Conservation (phyloP, 2,329 filamentous ascomycete genomes). For the Neoarthrinium moseri region DNA sequence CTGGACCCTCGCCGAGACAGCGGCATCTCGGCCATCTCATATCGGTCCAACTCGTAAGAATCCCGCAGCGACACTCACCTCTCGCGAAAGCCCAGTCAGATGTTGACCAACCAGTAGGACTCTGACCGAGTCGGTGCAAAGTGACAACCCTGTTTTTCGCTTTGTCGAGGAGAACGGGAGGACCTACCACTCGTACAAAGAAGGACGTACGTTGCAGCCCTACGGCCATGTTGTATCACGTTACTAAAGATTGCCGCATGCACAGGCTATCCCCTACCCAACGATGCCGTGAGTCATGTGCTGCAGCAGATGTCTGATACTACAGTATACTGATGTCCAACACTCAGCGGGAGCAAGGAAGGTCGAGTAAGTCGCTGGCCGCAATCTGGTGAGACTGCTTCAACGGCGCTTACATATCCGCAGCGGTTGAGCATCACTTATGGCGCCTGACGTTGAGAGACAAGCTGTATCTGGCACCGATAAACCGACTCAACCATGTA, state of each 20-base stretch:
- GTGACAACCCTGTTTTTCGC: constrained; percentile 10
- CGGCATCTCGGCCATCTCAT: constrained; percentile 9
- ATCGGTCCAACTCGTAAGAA: constrained; percentile 5
- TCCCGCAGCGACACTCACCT: background rate
- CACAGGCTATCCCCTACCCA: constrained; percentile 11
- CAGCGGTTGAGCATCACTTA: constrained; percentile 10
- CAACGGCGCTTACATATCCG: background rate
- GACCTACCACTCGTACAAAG: constrained; percentile 14
- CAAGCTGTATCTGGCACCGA: constrained; percentile 10
- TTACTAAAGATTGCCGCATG: background rate
- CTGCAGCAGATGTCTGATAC: too few relatives aligned
- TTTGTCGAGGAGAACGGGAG: constrained; percentile 13
- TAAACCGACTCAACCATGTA: constrained; percentile 10
- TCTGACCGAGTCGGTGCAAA: constrained; percentile 9
- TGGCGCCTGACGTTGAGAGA: constrained; percentile 9
- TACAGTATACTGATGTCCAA: too few relatives aligned
- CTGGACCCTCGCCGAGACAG: constrained; percentile 7
- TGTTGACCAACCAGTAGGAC: too few relatives aligned
- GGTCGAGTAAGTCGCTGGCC: background rate
- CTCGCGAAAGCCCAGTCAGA: background rate
- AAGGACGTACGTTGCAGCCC: constrained; percentile 13
- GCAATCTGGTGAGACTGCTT: too few relatives aligned
- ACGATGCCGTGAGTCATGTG: constrained; percentile 9
- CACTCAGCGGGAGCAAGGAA: constrained; percentile 4
- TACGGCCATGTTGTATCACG: too few relatives aligned